Evolutionary conservation across 2,329 filamentous ascomycete species (phyloP), one percentile per base, ranked within the genome.

Genomic region (Nemania bipapillata): DNA sequence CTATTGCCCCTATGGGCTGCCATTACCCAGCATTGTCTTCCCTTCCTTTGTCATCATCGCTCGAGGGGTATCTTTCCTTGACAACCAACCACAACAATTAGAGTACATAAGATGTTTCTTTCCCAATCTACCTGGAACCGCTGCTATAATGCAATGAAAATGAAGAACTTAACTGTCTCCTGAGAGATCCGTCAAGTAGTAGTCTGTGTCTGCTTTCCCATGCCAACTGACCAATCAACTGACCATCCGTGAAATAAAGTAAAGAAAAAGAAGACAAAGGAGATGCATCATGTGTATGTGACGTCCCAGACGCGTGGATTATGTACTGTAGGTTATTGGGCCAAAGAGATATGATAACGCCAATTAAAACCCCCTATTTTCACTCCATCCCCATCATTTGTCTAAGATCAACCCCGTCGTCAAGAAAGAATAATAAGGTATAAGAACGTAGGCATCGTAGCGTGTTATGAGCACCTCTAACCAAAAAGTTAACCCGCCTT

Each of bases 391-490:
- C 69, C 71, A 64, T 74, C 62, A 66, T 71, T 60, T 66, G 68
- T 76, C 74, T 76, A 77, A 72, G n/a, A 66, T 71, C 74, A 72
- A 74, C 75, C 72, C 68, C 59, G 61, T 76, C 50, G 72, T 74
- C 69, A 73, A 71, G 61, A 68, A 68, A 70, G 57, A 66, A 72
- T 53, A 72, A 70, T 68, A 74, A 73, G 55, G 30, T 58, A 58
- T 40, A 56, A 63, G 45, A 66, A 53, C 63, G 64, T 70, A 65
- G 60, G 74, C 70, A 71, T 70, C 71, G 71, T 75, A 72, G 74
- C 73, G 67, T 73, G 68, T 69, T 64, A 68, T 71, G 69, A 70
- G 68, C 73, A 75, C 73, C 73, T 76, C 73, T 75, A 76, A 57
- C 54, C 60, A 63, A 64, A n/a, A 61, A 70, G 52, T 63, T 54